Evolutionary conservation across 352 stramenopile species (phyloP), one percentile per base, ranked within the genome.

Genomic region (Halophytophthora batemanensis): DNA sequence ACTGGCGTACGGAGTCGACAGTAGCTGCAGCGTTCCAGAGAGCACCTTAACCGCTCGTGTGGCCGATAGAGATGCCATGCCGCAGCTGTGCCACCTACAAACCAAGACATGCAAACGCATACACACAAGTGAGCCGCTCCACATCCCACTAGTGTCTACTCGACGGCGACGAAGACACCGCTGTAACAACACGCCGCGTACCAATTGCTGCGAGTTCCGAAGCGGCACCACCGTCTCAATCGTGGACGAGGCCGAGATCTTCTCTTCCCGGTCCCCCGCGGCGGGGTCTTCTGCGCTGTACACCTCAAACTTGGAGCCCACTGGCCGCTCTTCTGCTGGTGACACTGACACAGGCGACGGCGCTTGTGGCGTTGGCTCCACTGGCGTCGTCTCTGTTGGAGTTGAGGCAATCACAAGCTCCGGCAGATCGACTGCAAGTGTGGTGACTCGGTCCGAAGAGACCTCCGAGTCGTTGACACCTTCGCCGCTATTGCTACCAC

Each of bases 161-260:
- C 10, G 13, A 25, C 28, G 53, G 14, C 33, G 8, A 25, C n/a
- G 22, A 43, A 12, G 14, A 39, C 7, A 18, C 47, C n/a, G 39
- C 8, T 10, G 33, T n/a, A 31, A 31, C 3, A 42, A 10, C 33
- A 3, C 1, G 21, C 2, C 10, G 76, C 75, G 54, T 55, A 90
- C 80, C 50, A 90, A 55, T 62, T 85, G 61, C 36, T 76, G 59
- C 22, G 80, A 87, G 39, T 71, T 85, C 59, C 85, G 77, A 8
- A 90, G 65, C 36, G 80, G 76, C 15, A 90, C 55, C 22, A 90
- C 77, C 4, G 80, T 82, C 50, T 90, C 77, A 55, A 90, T 90
- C 33, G 69, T 88, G n/a, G 80, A 87, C 18, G 73, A 72, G 19
- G 71, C 62, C 29, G 70, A 86, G 33, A 87, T 69, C 39, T 86